Base-by-base conservation (phyloP, 2,329 filamentous ascomycete genomes). In the Hysterium pulicare region DNA sequence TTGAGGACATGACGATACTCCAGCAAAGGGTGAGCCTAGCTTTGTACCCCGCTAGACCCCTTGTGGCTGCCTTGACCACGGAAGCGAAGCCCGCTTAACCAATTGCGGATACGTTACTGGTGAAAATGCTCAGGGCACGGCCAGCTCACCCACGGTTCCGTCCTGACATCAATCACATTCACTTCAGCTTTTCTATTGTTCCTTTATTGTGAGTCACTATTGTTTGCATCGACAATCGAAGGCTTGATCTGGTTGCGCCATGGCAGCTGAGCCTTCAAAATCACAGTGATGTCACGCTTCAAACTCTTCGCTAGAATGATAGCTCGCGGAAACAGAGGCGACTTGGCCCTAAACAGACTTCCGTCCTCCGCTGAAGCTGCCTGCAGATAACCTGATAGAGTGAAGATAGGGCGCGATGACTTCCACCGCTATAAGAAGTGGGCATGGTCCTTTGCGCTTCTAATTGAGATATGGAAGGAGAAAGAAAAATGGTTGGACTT, bases 161-260 rank as follows among this genome's bases (percentile, higher is more conserved):
- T n/a, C n/a, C n/a, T n/a, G n/a, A n/a, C n/a, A n/a, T n/a, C n/a
- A n/a, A n/a, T n/a, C n/a, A n/a, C n/a, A n/a, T n/a, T n/a, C n/a
- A n/a, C n/a, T n/a, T n/a, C n/a, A n/a, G n/a, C n/a, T n/a, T n/a
- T n/a, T n/a, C n/a, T n/a, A n/a, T n/a, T n/a, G n/a, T n/a, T n/a
- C n/a, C n/a, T n/a, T n/a, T n/a, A n/a, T n/a, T n/a, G n/a, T n/a
- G n/a, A n/a, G n/a, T n/a, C n/a, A n/a, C n/a, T n/a, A n/a, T n/a
- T n/a, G n/a, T n/a, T n/a, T n/a, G n/a, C n/a, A n/a, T n/a, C n/a
- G n/a, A n/a, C n/a, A n/a, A n/a, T n/a, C n/a, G n/a, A n/a, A n/a
- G n/a, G n/a, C n/a, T n/a, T n/a, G n/a, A n/a, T n/a, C n/a, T n/a
- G 60, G 39, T 64, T 79, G 38, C 79, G 69, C 48, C 9, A 30